A percentile compares a stretch with the other conserved stretches of the same genome.
phyloP scores from a whole-genome alignment of 2,329 filamentous ascomycete genomes.

The Fusarium ambrosium region DNA sequence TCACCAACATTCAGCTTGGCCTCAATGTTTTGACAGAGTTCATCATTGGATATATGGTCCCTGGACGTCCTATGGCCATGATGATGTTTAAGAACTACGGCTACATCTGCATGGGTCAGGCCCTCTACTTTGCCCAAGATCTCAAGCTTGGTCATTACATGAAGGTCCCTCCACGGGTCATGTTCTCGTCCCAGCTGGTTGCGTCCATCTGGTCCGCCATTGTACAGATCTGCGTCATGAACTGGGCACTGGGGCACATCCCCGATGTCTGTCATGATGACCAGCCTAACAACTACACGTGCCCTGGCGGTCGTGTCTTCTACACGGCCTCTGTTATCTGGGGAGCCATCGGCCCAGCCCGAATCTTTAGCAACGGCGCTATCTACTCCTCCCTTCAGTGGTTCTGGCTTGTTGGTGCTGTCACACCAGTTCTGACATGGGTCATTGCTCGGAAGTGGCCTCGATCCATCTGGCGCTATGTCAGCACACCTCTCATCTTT shows the following conservation, averaged over 20 bases:
- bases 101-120: constrained; percentile 77
- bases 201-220: constrained; percentile 73
- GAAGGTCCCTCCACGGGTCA: constrained; percentile 72
- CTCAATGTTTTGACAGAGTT: constrained; percentile 81
- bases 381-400: constrained; percentile 75
- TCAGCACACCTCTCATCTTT: constrained; percentile 78
- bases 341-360: constrained; percentile 78
- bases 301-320: constrained; percentile 67
- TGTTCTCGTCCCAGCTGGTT: constrained; percentile 71
- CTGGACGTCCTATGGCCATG: constrained; percentile 77
- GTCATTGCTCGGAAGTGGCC: constrained; percentile 72
- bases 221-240: constrained; percentile 74
- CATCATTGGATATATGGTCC: constrained; percentile 79
- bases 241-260: constrained; percentile 75
- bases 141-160: constrained; percentile 79
- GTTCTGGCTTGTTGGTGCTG: constrained; percentile 78
- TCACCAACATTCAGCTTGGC: constrained; percentile 73
- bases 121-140: constrained; percentile 74
- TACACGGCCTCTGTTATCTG: constrained; percentile 80
- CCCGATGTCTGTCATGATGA: constrained; percentile 69
- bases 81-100: constrained; percentile 85
- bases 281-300: constrained; percentile 70
- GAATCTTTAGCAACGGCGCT: constrained; percentile 75
- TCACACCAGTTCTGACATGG: constrained; percentile 75
- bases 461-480: constrained; percentile 72